phyloP scores from a whole-genome alignment of 495 filamentous ascomycete species.

The Astrocystis sublimbata region DNA sequence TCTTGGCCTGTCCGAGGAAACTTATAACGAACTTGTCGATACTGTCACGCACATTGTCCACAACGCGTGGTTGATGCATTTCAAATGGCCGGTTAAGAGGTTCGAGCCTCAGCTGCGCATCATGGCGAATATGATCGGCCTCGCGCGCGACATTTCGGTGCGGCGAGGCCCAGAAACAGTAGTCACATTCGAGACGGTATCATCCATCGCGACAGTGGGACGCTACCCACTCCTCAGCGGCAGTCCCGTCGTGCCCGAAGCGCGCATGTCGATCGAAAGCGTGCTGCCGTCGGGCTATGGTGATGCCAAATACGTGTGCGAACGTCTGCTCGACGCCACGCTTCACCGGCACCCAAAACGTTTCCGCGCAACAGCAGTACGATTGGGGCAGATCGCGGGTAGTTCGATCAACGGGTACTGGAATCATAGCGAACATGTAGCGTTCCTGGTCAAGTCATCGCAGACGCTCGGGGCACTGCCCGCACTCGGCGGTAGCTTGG shows the following conservation, averaged over 20 bases:
- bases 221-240: constrained; percentile 37
- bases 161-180: constrained; percentile 7
- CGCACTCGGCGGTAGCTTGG: constrained; percentile 44
- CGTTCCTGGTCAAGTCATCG: constrained; percentile 54
- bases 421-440: constrained; percentile 53
- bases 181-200: constrained; percentile 53
- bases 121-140: constrained; percentile 47
- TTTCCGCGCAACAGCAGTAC: constrained; percentile 50
- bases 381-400: constrained; percentile 54
- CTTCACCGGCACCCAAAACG: background rate
- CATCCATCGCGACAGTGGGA: constrained; percentile 54
- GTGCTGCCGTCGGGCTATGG: background rate
- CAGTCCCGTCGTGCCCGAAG: constrained; percentile 14
- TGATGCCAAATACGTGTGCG: background rate
- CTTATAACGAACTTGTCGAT: constrained; percentile 41
- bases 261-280: background rate
- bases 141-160: constrained; percentile 38
- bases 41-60: constrained; percentile 58
- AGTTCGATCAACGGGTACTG: constrained; percentile 52
- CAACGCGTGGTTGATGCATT: constrained; percentile 60
- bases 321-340: background rate
- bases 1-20: constrained; percentile 45
- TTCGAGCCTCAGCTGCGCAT: constrained; percentile 53
- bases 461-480: constrained; percentile 52
- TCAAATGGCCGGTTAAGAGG: constrained; percentile 39